A percentile compares a stretch with the other conserved stretches of the same genome.
These are phyloP conservation scores for Thermochaetoides thermophila DNA, from an alignment of 495 filamentous ascomycete genomes.

Conservation along the genomic window DNA sequence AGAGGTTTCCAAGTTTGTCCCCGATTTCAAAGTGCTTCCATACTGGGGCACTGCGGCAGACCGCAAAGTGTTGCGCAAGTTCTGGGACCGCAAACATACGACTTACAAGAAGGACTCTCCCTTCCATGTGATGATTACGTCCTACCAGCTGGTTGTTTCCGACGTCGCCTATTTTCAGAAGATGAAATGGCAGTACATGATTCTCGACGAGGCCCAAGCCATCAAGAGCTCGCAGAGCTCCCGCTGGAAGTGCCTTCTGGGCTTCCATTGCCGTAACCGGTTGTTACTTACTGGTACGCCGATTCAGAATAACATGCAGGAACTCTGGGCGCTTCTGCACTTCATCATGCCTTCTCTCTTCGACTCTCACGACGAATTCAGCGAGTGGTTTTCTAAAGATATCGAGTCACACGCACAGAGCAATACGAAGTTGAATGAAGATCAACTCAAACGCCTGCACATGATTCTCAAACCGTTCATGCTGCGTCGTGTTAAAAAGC, in stretches of 20 bases:
- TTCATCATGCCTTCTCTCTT: conserved; percentile 99
- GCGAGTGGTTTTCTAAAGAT: conserved; percentile 99
- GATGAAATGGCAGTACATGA: conserved; percentile 99
- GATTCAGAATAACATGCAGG: conserved; percentile 99
- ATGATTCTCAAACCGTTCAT: conserved; percentile 99
- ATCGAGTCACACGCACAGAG: conserved; percentile 97
- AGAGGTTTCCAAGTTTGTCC: conserved; percentile 89
- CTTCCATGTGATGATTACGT: conserved; percentile 93
- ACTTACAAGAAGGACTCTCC: conserved; percentile 84
- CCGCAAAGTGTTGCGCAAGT: conserved; percentile 90
- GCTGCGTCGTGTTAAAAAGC: conserved; percentile 97
- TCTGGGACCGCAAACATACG: conserved; percentile 96
- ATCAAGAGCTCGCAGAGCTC: conserved; percentile 97
- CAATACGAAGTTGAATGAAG: conserved; percentile 96
- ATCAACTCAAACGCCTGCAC: conserved; percentile 88
- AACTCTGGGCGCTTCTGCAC: conserved; percentile 92
- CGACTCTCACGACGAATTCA: conserved; percentile 97
- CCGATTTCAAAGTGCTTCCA: conserved; percentile 81
- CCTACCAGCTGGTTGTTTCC: conserved; percentile 91
- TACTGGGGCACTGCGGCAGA: conserved; percentile 96
- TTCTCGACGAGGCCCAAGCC: conserved; percentile 93
- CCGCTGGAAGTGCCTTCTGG: conserved; percentile 87
- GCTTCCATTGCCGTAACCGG: conserved; percentile 91
- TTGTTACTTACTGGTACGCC: conserved; percentile 91
- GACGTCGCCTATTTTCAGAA: conserved; percentile 97